A percentile compares a stretch with the other conserved stretches of the same genome.
Conservation (phyloP, 352 stramenopile species). For the Globisporangium mamillatum region DNA sequence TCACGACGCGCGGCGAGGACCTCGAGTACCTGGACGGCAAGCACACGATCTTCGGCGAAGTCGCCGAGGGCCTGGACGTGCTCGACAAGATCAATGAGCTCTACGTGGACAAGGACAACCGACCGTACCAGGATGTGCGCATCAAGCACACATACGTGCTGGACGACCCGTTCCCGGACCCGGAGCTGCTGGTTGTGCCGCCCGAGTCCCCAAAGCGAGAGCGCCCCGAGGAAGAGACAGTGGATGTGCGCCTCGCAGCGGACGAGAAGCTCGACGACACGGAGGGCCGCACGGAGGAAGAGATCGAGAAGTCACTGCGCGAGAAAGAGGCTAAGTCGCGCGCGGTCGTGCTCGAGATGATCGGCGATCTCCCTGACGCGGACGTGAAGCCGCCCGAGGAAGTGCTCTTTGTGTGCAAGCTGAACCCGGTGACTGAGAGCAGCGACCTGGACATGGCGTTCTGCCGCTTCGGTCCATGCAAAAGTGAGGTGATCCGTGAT, state of each 20-base stretch:
- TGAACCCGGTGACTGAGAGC: slow-evolving; percentile 93
- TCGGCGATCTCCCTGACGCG: slow-evolving; percentile 96
- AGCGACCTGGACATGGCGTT: slow-evolving; percentile 95
- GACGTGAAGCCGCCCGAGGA: slow-evolving; percentile 98
- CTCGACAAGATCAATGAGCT: slow-evolving; percentile 93
- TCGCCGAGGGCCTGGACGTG: slow-evolving; percentile 93
- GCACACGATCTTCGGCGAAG: slow-evolving; percentile 91
- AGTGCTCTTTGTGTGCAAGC: slow-evolving; percentile 98
- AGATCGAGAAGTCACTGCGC: slow-evolving; percentile 86
- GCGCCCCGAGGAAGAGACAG: slow-evolving; percentile 89
- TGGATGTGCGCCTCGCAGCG: slow-evolving; percentile 87
- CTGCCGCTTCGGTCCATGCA: slow-evolving; percentile 86
- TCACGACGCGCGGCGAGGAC: slow-evolving; percentile 91
- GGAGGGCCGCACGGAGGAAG: slow-evolving; percentile 74
- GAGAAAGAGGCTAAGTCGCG: slow-evolving; percentile 93
- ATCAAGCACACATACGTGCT: slow-evolving; percentile 93
- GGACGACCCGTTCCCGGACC: slow-evolving; percentile 83
- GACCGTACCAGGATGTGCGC: slow-evolving; percentile 96
- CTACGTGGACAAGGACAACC: slow-evolving; percentile 94
- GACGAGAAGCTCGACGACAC: slow-evolving; percentile 85
- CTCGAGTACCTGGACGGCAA: slow-evolving; percentile 91
- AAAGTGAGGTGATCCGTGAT: slow-evolving; percentile 96
- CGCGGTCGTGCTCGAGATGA: slow-evolving; percentile 98
- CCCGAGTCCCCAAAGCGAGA: slow-evolving; percentile 83
- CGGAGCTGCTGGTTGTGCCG: slow-evolving; percentile 66